Base-by-base conservation (phyloP, 2,329 filamentous ascomycete species). In the Penicillium crustosum region DNA sequence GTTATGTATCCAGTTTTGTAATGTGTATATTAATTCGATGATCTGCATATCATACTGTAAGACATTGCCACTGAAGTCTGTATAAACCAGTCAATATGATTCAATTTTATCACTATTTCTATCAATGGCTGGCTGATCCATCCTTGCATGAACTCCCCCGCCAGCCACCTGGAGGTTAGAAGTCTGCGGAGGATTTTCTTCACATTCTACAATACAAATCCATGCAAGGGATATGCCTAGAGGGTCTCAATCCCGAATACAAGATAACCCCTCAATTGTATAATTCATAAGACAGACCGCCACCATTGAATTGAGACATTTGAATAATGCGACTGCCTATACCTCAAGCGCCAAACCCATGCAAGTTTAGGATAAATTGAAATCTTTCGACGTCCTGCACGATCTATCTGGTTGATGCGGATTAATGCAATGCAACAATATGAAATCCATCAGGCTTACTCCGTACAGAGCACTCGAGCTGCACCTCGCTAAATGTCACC, bases 101-200 rank as follows among this genome's bases (percentile, higher is more conserved):
- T n/a, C 35, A 21, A 19, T 15, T 21, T 12, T 27, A 23, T 43
- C 13, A 21, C 44, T 35, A 43, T n/a, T 15, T 48, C 33, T 31
- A 19, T 55, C 17, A 21, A 45, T 55, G 45, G 53, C 53, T 19
- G 23, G 53, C 53, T 19, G 39, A 55, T 50, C 45, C 53, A 55
- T 50, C 45, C 53, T 42, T 43, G 53, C 53, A 55, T 43, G 29
- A 50, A 35, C 45, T 13, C 23, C 29, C 25, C 47, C 19, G 21
- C 31, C 15, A 39, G n/a, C n/a, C 36, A n/a, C n/a, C n/a, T n/a
- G n/a, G n/a, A n/a, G n/a, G n/a, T 19, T 5, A 2, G 3, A 27
- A 29, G 12, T n/a, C 44, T 48, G 9, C 13, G 33, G 33, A 33
- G 7, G 15, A 27, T 39, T 29, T 48, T 23, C 21, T 15, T 7